Base-by-base conservation (phyloP, 208 protist genomes). In the Strigomonas galati region DNA sequence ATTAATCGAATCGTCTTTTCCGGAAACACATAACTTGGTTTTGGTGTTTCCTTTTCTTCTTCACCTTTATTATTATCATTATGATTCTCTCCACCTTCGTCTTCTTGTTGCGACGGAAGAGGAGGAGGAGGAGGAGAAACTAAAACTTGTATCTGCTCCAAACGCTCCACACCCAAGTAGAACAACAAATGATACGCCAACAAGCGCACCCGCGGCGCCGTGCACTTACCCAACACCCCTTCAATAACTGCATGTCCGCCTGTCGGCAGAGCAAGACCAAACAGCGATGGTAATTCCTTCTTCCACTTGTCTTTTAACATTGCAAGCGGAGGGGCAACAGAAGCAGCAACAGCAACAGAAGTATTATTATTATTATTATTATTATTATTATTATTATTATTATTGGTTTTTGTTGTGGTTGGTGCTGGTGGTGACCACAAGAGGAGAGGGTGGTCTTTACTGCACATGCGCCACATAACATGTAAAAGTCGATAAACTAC, bases 211-310 rank as follows among this genome's bases (percentile, higher is more conserved):
- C 81, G 85, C 10, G 44, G 35, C 15, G 58, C 43, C 9, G 62
- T 67, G 61, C 85, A 92, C 27, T 76, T 70, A 48, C 56, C 49
- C 59, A 92, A 60, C n/a, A 92, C 82, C 26, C 85, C 85, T 5
- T 46, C 32, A 2, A 68, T 70, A 52, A 30, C 21, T 23, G 14
- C 51, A 46, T 62, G 26, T 12, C 6, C 14, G 3, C 6, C 35
- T 12, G 26, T 62, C 12, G 40, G 12, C 17, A 21, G 5, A 7
- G 7, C 2, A 46, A 62, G 28, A 12, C 56, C 56, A 46, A 62
- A 62, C 30, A 62, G 35, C 6, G 26, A 46, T 12, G 30, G 56
- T 2, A 62, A 46, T 46, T 62, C 26, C 31, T 7, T 48, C 35
- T 46, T 2, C 21, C 30, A 59, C 35, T 31, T 37, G 2, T 40